phyloP scores from a whole-genome alignment of 441 rosid species.

The Gossypium gossypioides region DNA sequence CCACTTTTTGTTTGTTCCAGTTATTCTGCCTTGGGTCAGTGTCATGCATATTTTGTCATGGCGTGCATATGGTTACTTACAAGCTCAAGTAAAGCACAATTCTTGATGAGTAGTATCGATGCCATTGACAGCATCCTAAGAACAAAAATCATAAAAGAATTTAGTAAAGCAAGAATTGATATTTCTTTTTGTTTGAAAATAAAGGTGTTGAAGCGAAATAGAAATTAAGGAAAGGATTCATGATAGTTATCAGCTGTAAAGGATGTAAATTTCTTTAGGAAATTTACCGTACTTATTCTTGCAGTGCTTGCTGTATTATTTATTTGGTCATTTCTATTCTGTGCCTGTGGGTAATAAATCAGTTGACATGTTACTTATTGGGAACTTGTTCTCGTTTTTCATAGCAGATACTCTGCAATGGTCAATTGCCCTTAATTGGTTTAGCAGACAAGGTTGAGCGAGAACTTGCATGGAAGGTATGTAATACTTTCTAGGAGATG shows the following conservation, averaged over 20 bases:
- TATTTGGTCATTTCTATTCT: background rate
- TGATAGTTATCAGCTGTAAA: background rate
- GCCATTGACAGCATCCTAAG: slow-evolving; percentile 2
- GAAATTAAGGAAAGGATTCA: background rate
- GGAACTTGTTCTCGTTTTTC: slow-evolving; percentile 8
- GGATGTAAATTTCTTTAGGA: background rate
- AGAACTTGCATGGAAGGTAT: slow-evolving; percentile 97
- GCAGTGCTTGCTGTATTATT: background rate
- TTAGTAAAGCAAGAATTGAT: slow-evolving; percentile 2
- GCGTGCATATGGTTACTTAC: background rate
- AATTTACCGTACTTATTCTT: background rate
- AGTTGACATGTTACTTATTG: slow-evolving; percentile 1
- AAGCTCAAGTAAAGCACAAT: background rate
- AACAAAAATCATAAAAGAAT: background rate
- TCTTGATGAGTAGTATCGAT: background rate
- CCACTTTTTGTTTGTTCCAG: background rate
- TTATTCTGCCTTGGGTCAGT: background rate
- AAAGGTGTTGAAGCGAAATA: background rate
- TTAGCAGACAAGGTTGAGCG: slow-evolving; percentile 81
- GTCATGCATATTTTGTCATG: background rate
- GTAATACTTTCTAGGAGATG: slow-evolving; percentile 14
- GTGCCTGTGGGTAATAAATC: background rate
- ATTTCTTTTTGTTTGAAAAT: slow-evolving; percentile 1
- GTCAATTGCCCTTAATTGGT: slow-evolving; percentile 82
- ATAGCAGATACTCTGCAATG: slow-evolving; percentile 70